phyloP scores from a whole-genome alignment of 371 early-diverging fungal genomes.

The Mortierella sp. region DNA sequence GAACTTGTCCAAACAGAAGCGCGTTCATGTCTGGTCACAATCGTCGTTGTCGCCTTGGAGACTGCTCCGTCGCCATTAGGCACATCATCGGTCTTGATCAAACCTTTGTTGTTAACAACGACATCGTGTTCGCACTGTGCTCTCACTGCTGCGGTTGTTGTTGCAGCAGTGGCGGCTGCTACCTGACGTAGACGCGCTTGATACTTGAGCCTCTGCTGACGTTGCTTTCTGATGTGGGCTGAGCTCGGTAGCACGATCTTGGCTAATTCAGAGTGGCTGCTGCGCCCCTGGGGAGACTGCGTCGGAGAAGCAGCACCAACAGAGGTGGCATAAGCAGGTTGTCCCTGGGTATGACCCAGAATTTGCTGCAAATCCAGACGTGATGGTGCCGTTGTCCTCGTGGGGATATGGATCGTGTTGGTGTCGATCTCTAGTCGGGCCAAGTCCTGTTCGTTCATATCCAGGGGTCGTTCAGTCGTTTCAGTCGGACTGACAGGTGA shows the following conservation, averaged over 20 bases:
- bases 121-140: too few species aligned
- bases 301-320: background rate
- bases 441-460: conserved; percentile 10
- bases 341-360: conserved; percentile 3
- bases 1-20: conserved; percentile 31
- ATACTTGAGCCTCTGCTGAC: conserved; percentile 37
- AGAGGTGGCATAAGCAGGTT: too few species aligned
- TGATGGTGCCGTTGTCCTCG: conserved; percentile 2
- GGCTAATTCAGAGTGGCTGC: conserved; percentile 10
- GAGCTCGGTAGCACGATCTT: conserved; percentile 30
- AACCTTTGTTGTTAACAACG: too few species aligned
- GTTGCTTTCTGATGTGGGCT: conserved; percentile 36
- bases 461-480: background rate
- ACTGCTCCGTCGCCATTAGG: too few species aligned
- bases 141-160: background rate
- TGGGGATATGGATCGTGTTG: conserved; percentile 33
- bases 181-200: conserved; percentile 44
- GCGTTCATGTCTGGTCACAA: conserved; percentile 14
- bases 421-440: conserved; percentile 16
- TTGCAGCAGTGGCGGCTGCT: background rate
- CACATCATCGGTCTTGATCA: too few species aligned
- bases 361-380: conserved; percentile 17
- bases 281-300: background rate
- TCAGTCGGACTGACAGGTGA: background rate
- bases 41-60: too few species aligned